These are phyloP conservation scores for Claviceps paspali DNA, from an alignment of 2,329 filamentous ascomycete species.

Conservation along the genomic window DNA sequence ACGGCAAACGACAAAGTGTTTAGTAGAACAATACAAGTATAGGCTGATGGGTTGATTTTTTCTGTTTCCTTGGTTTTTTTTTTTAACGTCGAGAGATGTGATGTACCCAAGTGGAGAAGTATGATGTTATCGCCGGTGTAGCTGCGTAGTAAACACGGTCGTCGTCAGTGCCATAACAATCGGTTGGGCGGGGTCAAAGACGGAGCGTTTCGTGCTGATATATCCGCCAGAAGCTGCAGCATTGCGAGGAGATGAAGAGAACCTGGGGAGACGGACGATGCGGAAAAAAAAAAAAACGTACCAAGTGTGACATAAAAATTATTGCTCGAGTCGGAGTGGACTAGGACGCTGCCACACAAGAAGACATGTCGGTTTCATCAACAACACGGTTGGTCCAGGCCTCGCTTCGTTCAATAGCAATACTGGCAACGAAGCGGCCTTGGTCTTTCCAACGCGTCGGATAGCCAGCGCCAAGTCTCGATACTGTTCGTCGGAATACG, in stretches of 20 bases:
- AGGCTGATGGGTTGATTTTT: no score
- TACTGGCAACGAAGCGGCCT: not conserved
- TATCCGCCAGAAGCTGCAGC: not conserved
- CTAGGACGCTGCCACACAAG: slow-evolving; percentile 3
- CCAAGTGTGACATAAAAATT: slow-evolving; percentile 1
- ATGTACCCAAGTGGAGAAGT: not conserved
- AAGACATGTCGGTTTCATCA: slow-evolving; percentile 5
- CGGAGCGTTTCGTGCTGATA: not conserved
- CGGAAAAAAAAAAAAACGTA: not conserved
- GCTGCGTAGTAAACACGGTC: not conserved
- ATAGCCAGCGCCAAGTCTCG: not conserved
- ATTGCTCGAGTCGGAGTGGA: not conserved
- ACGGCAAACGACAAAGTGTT: not conserved
- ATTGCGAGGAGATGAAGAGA: not conserved
- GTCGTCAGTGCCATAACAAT: not conserved
- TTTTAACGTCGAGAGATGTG: not conserved
- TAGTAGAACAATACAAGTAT: not conserved
- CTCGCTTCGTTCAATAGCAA: not conserved
- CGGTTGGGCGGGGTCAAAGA: not conserved
- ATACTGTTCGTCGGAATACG: not conserved
- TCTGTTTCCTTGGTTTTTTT: no score
- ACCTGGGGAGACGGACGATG: not conserved
- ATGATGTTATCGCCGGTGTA: not conserved
- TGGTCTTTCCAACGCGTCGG: not conserved
- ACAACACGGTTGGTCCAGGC: not conserved